A percentile compares a stretch with the other conserved stretches of the same genome.
Evolutionary conservation across 495 filamentous ascomycete genomes (phyloP).

Genomic region (Rhizodiscina lignyota): DNA sequence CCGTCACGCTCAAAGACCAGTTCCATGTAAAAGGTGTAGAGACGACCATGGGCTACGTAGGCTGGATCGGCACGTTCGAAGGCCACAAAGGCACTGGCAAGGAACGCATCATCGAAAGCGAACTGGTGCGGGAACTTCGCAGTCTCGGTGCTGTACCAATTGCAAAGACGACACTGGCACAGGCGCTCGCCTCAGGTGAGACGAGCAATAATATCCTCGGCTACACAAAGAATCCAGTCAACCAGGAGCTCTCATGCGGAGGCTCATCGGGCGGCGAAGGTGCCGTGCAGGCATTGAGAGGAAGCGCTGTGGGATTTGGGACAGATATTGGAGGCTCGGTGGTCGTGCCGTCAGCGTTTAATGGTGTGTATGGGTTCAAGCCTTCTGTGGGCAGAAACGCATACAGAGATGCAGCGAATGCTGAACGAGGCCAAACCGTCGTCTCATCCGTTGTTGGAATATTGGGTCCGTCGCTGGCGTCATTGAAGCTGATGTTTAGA

Average conservation of each 20-base stretch:
- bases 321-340: slow-evolving; percentile 31
- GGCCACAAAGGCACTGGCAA: slow-evolving; percentile 17
- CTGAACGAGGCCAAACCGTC: slow-evolving; percentile 41
- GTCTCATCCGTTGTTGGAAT: slow-evolving; percentile 42
- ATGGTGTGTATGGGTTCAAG: slow-evolving; percentile 27
- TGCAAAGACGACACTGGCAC: slow-evolving; percentile 48
- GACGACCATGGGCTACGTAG: slow-evolving; percentile 42
- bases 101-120: slow-evolving; percentile 19
- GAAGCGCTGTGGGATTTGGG: slow-evolving; percentile 21
- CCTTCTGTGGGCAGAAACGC: slow-evolving; percentile 27
- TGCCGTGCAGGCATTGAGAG: slow-evolving; percentile 20
- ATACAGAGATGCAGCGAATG: slow-evolving; percentile 33
- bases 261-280: slow-evolving; percentile 23
- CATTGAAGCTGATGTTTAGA: slow-evolving; percentile 38
- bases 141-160: slow-evolving; percentile 42
- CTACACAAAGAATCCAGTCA: slow-evolving; percentile 21
- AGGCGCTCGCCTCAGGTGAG: slow-evolving; percentile 43
- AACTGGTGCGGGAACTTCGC: slow-evolving; percentile 29
- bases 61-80: slow-evolving; percentile 25
- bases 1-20: slow-evolving; percentile 53
- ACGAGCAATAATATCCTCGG: slow-evolving; percentile 34
- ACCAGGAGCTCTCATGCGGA: slow-evolving; percentile 18
- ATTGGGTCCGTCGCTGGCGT: slow-evolving; percentile 29
- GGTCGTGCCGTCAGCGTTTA: slow-evolving; percentile 30
- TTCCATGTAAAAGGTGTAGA: slow-evolving; percentile 51